Evolutionary conservation across 1,139 yeast genomes (phyloP), one percentile per base, ranked within the genome.

Genomic region (Geotrichum histeridarum): DNA sequence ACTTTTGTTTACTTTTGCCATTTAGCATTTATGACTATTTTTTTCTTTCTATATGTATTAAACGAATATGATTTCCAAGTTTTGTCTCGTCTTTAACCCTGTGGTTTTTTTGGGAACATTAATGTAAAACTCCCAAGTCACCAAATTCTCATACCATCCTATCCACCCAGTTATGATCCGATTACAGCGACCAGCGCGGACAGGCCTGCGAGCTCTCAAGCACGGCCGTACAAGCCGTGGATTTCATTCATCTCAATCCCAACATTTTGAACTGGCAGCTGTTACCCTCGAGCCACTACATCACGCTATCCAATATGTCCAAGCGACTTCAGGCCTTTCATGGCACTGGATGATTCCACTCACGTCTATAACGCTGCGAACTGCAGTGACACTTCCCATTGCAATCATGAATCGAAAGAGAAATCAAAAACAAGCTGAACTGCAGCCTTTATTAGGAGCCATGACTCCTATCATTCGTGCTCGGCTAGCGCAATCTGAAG

Each of bases 281-380:
- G 54, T 63, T 4, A 50, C 54, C 1, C 56, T 65, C 2, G 60
- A 55, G 8, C 67, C 66, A 1, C 62, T 63, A 17, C 65, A 64
- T 53, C 51, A 59, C 36, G 61, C 64, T 6, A 47, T 64, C n/a
- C 66, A 61, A 39, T 46, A 57, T n/a, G 57, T 54, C 1, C 70
- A 70, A 9, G 56, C 59, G 1, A 61, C 67, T 15, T 70, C 86
- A 0, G 87, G 88, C 0, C 64, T 89, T 6, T 88, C 95, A 9
- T 91, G 97, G 96, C 82, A 89, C 77, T 80, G 80, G 0, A 70
- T 90, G 42, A 84, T 91, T 8, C 98, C 98, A 0, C 43, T 82
- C 17, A 72, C 88, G 0, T 88, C 97, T 0, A 68, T 89, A 35
- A 72, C 81, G 0, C 67, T 90, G 31, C 76, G 97, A 61, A 66